Conservation (phyloP, 1,139 yeast genomes). For the Saccharomyces hybrid region DNA sequence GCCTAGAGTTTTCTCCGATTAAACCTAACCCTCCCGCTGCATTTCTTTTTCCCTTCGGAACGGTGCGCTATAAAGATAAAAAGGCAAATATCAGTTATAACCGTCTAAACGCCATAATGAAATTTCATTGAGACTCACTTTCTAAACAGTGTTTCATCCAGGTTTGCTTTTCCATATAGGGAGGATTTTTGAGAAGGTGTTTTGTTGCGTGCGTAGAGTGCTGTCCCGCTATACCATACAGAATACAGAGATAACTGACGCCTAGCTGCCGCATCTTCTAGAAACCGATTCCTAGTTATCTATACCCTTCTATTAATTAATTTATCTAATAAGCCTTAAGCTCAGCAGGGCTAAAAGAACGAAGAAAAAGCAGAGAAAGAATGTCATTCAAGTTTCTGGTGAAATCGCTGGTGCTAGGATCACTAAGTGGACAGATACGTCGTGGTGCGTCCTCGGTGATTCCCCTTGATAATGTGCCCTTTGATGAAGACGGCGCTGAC, state of each 20-base stretch:
- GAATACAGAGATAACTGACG: not conserved
- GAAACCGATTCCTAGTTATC: not conserved
- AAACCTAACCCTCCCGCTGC: not conserved
- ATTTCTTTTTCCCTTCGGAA: not conserved
- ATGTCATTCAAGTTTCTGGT: not conserved
- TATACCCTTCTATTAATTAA: not conserved
- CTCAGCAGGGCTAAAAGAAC: not conserved
- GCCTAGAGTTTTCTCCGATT: not conserved
- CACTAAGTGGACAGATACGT: not conserved
- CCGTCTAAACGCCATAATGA: not conserved
- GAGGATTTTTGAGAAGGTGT: not conserved
- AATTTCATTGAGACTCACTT: not conserved
- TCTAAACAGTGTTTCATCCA: not conserved
- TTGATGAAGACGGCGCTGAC: conserved; percentile 4
- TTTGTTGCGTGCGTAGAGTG: not conserved
- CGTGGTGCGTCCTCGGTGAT: not conserved
- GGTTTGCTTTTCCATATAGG: not conserved
- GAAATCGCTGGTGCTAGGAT: not conserved
- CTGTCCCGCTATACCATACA: not conserved
- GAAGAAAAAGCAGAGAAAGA: not conserved
- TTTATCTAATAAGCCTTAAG: not conserved
- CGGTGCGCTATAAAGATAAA: not conserved
- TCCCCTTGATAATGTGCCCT: not conserved
- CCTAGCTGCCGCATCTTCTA: not conserved
- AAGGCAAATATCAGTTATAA: not conserved